These are phyloP conservation scores for Penicillium bialowiezense DNA, from an alignment of 495 filamentous ascomycete genomes.

Conservation along the genomic window DNA sequence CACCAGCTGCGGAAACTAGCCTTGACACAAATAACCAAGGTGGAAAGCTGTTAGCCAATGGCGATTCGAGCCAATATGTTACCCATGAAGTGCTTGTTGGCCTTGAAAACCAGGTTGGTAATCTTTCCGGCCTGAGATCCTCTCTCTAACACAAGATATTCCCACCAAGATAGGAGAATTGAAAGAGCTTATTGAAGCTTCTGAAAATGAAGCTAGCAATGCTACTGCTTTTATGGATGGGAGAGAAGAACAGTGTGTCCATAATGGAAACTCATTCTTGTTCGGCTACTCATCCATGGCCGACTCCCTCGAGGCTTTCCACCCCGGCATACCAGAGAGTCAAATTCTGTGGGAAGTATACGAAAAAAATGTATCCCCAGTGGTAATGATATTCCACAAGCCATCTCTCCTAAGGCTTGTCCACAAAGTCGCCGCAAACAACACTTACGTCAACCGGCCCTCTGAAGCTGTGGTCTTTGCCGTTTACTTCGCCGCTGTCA, in stretches of 20 bases:
- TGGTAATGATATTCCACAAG: background rate
- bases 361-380: background rate
- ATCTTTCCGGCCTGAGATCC: no score
- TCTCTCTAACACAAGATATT: no score
- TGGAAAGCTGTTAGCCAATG: background rate
- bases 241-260: no score
- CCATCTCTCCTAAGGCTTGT: background rate
- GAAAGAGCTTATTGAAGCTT: no score
- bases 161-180: no score
- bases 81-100: background rate
- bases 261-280: background rate
- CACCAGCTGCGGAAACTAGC: no score
- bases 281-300: background rate
- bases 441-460: background rate
- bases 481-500: background rate
- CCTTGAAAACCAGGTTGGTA: background rate
- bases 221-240: no score
- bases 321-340: background rate
- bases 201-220: no score
- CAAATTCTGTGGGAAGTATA: background rate
- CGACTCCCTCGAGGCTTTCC: background rate
- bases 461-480: background rate
- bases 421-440: background rate
- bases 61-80: background rate
- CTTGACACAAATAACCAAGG: background rate